These are phyloP conservation scores for Crassisporium funariophilum DNA, from an alignment of 768 basidiomycete genomes.

Conservation along the genomic window DNA sequence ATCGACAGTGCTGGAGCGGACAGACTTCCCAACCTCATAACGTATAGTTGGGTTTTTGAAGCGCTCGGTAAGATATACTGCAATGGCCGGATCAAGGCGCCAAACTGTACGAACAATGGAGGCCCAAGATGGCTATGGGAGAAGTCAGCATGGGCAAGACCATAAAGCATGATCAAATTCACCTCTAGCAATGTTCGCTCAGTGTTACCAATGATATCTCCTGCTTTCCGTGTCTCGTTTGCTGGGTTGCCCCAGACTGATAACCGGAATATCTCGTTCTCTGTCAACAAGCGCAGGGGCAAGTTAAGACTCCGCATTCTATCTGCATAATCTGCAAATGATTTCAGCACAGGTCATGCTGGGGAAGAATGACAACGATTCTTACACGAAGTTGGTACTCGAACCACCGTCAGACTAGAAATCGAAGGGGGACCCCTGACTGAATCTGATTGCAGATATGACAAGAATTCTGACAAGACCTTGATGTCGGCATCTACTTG, in stretches of 20 bases:
- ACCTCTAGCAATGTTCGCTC: constrained; percentile 68
- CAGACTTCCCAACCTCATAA: constrained; percentile 73
- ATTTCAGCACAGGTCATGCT: background rate
- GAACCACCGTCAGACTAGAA: constrained; percentile 62
- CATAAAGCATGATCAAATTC: constrained; percentile 18
- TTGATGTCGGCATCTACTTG: constrained; percentile 90
- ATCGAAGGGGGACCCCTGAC: constrained; percentile 59
- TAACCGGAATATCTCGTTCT: constrained; percentile 87
- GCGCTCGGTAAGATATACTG: constrained; percentile 83
- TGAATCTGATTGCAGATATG: constrained; percentile 73
- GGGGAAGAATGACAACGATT: background rate
- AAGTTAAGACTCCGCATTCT: constrained; percentile 69
- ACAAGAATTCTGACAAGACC: constrained; percentile 81
- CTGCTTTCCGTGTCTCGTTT: constrained; percentile 71
- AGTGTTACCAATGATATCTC: constrained; percentile 54
- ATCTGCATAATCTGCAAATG: constrained; percentile 50
- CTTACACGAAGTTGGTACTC: constrained; percentile 47
- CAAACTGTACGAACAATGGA: constrained; percentile 73
- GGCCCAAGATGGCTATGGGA: constrained; percentile 61
- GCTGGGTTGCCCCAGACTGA: constrained; percentile 90
- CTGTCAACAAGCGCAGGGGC: constrained; percentile 81
- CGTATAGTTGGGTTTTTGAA: constrained; percentile 71
- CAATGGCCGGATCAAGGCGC: constrained; percentile 82
- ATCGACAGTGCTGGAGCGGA: constrained; percentile 69
- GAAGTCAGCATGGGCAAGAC: background rate